A percentile compares a stretch with the other conserved stretches of the same genome.
phyloP scores from a whole-genome alignment of 495 filamentous ascomycete genomes.

The Melanomma pulvis-pyrius region DNA sequence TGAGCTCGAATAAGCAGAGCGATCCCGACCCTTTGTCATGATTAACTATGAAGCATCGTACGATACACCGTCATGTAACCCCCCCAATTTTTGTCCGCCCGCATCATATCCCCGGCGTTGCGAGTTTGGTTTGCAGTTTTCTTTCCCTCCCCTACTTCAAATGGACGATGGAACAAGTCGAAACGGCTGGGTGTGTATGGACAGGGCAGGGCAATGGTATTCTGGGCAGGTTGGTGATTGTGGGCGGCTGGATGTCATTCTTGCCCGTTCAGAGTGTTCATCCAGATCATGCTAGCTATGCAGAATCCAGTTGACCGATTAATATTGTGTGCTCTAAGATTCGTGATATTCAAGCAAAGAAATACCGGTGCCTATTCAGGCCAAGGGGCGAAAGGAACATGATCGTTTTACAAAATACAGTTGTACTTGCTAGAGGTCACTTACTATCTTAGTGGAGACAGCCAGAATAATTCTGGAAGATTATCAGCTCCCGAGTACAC shows the following conservation, averaged over 20 bases:
- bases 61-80: slow-evolving; percentile 66
- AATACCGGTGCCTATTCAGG: too few relatives aligned
- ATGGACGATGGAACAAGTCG: slow-evolving; percentile 7
- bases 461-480: too few relatives aligned
- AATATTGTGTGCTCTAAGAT: neutral
- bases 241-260: neutral
- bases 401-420: too few relatives aligned
- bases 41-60: slow-evolving; percentile 46
- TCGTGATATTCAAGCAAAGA: neutral
- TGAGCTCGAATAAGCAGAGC: slow-evolving; percentile 26
- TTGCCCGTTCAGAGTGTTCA: neutral
- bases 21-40: slow-evolving; percentile 31
- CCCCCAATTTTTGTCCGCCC: slow-evolving; percentile 36
- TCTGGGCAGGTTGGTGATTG: slow-evolving; percentile 9
- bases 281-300: neutral
- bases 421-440: too few relatives aligned
- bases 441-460: too few relatives aligned
- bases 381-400: too few relatives aligned
- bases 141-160: slow-evolving; percentile 9
- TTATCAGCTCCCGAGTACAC: too few relatives aligned
- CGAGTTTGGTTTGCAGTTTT: slow-evolving; percentile 30
- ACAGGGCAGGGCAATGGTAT: neutral
- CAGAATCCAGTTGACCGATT: neutral
- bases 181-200: slow-evolving; percentile 2
- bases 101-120: slow-evolving; percentile 42